Evolutionary conservation across 164 flowering plant species (phyloP).

Genomic region (Sextonia rubra): DNA sequence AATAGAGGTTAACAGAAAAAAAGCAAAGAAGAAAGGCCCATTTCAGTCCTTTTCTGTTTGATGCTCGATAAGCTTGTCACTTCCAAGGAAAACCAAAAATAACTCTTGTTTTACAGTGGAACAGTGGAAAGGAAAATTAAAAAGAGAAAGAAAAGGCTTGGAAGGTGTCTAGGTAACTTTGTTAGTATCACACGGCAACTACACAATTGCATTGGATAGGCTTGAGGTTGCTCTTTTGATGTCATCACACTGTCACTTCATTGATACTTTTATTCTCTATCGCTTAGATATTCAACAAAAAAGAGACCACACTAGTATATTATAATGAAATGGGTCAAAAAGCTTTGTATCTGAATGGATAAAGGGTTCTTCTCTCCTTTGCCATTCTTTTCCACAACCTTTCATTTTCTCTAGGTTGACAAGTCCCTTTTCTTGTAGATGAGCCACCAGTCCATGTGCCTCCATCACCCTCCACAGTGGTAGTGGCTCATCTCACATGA

Average conservation of each 20-base stretch:
- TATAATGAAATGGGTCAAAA: conserved; percentile 13
- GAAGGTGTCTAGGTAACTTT: not conserved
- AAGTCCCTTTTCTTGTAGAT: conserved; percentile 23
- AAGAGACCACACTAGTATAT: not conserved
- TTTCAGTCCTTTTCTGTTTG: too few species aligned
- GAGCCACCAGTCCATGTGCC: conserved; percentile 46
- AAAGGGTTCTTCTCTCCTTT: conserved; percentile 12
- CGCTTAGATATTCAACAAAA: conserved; percentile 5
- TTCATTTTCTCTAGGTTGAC: conserved; percentile 28
- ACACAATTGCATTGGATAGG: not conserved
- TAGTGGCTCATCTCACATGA: conserved; percentile 38
- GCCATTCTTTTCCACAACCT: conserved; percentile 17
- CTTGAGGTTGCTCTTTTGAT: not conserved
- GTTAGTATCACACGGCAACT: not conserved
- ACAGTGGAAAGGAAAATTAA: not conserved
- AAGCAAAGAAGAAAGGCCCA: not conserved
- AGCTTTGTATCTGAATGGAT: conserved; percentile 1
- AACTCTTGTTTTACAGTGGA: not conserved
- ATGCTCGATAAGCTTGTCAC: not conserved
- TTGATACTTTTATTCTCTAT: conserved; percentile 5
- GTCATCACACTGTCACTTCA: not conserved
- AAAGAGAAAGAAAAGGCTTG: not conserved
- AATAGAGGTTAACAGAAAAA: too few species aligned
- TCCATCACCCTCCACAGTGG: conserved; percentile 34
- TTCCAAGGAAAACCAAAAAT: not conserved